Conservation (phyloP, 225 moss, liverwort and hornwort genomes). For the Bryum argenteum region DNA sequence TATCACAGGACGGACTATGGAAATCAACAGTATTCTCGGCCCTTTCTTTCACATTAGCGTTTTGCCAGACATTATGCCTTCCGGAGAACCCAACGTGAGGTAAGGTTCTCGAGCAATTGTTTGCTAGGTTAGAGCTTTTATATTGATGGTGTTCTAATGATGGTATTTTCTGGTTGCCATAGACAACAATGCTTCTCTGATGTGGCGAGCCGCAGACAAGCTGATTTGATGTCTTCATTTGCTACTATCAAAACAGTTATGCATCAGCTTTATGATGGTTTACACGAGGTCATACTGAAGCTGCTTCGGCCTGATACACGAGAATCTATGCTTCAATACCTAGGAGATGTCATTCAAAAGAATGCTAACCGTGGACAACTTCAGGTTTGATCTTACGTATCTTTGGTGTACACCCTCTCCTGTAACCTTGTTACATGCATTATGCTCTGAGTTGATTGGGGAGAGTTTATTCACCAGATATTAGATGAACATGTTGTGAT, state of each 20-base stretch:
- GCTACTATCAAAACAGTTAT: slow-evolving; percentile 75
- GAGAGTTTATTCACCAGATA: neutral
- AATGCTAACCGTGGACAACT: slow-evolving; percentile 83
- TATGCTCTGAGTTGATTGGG: slow-evolving; percentile 3
- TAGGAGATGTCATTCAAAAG: slow-evolving; percentile 81
- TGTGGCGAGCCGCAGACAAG: slow-evolving; percentile 49
- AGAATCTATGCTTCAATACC: slow-evolving; percentile 74
- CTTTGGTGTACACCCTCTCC: neutral
- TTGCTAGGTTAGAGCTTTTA: slow-evolving; percentile 16
- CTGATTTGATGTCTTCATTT: slow-evolving; percentile 76
- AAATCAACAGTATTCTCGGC: slow-evolving; percentile 86
- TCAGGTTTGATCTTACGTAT: slow-evolving; percentile 63
- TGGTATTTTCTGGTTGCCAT: slow-evolving; percentile 32
- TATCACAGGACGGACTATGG: slow-evolving; percentile 77
- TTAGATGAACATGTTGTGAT: slow-evolving; percentile 18
- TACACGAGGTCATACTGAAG: slow-evolving; percentile 79
- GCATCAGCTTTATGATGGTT: slow-evolving; percentile 88
- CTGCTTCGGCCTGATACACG: slow-evolving; percentile 78
- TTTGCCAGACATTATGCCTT: slow-evolving; percentile 63
- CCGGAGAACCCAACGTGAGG: slow-evolving; percentile 91
- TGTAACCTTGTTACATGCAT: slow-evolving; percentile 11
- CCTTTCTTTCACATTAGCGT: slow-evolving; percentile 96
- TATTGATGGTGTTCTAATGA: slow-evolving; percentile 16
- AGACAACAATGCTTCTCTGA: slow-evolving; percentile 90
- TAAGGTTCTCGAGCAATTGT: slow-evolving; percentile 35